Conservation (phyloP, 2,329 filamentous ascomycete genomes). For the Fusarium sp. region DNA sequence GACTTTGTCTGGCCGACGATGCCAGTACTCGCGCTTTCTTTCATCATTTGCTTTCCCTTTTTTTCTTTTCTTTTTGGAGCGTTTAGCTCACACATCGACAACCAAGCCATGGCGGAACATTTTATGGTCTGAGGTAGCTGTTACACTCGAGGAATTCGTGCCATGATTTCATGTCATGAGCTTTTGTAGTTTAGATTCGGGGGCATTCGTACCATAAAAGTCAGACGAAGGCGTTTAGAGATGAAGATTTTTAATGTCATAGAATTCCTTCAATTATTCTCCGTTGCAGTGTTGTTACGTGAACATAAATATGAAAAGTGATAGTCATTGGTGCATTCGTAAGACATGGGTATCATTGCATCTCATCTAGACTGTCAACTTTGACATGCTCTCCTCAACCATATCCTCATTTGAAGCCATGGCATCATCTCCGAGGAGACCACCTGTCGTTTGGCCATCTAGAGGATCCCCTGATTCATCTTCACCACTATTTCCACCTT, state of each 20-base stretch:
- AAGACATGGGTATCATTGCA: constrained; percentile 33
- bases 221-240: constrained; percentile 36
- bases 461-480: constrained; percentile 33
- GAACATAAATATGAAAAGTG: not conserved
- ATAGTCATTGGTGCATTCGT: not conserved
- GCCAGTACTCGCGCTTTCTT: constrained; percentile 5
- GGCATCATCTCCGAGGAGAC: constrained; percentile 38
- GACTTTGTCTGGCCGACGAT: not conserved
- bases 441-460: constrained; percentile 31
- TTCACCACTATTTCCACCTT: constrained; percentile 42
- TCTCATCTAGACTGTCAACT: constrained; percentile 42
- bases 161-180: constrained; percentile 48
- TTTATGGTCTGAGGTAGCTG: constrained; percentile 51
- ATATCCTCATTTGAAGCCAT: constrained; percentile 22
- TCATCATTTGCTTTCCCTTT: constrained; percentile 18
- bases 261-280: constrained; percentile 24
- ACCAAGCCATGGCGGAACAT: constrained; percentile 50
- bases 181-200: constrained; percentile 56
- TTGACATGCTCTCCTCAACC: constrained; percentile 46
- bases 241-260: constrained; percentile 42
- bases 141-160: constrained; percentile 48
- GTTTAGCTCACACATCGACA: constrained; percentile 33
- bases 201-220: constrained; percentile 40
- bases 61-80: constrained; percentile 32
- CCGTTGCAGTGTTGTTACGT: not conserved